These are phyloP conservation scores for Cystobasidium sp. DNA, from an alignment of 1,284 basidiomycete genomes.

Conservation along the genomic window DNA sequence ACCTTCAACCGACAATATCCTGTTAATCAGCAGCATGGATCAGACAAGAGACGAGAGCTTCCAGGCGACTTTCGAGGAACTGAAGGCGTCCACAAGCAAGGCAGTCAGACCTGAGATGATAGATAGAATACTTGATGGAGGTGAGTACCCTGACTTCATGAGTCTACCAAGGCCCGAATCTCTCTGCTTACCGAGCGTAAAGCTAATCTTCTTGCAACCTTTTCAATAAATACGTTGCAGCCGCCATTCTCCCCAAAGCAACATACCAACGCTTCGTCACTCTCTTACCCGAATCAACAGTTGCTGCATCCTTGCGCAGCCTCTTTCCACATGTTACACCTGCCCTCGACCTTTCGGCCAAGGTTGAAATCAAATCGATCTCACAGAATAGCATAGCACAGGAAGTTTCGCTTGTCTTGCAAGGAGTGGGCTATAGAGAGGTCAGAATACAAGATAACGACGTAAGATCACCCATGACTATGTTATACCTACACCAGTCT, in stretches of 20 bases:
- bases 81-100: constrained; percentile 26
- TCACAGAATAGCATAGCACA: constrained; percentile 21
- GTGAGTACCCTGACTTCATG: constrained; percentile 59
- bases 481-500: neutral
- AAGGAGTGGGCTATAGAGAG: constrained; percentile 39
- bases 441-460: constrained; percentile 33
- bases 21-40: constrained; percentile 43
- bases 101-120: constrained; percentile 62
- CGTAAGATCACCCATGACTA: neutral
- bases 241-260: constrained; percentile 66
- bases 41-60: constrained; percentile 36
- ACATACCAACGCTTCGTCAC: constrained; percentile 69
- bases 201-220: neutral
- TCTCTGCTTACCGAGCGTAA: neutral
- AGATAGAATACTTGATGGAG: constrained; percentile 74
- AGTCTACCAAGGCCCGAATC: neutral
- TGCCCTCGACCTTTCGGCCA: constrained; percentile 58
- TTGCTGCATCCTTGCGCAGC: constrained; percentile 63
- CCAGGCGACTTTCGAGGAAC: constrained; percentile 27
- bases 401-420: constrained; percentile 24
- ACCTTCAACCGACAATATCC: constrained; percentile 25
- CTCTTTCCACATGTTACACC: constrained; percentile 66
- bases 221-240: constrained; percentile 48
- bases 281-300: constrained; percentile 65
- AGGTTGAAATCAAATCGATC: constrained; percentile 32